Percentiles rank a stretch among this genome's conserved stretches.
phyloP scores from a whole-genome alignment of 768 basidiomycete genomes.

The Hypholoma sublateritium region DNA sequence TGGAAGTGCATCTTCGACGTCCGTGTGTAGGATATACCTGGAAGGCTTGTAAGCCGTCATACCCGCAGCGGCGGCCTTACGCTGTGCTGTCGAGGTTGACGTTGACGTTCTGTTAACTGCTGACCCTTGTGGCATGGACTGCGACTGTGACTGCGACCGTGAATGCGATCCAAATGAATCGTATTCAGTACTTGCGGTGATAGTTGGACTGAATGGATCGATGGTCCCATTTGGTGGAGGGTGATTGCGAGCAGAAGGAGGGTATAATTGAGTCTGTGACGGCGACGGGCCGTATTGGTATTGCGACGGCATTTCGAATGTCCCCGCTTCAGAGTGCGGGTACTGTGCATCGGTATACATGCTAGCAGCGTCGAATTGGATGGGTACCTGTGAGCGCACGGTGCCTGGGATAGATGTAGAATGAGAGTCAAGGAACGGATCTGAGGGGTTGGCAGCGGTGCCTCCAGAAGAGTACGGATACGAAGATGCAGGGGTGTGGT shows the following conservation, averaged over 20 bases:
- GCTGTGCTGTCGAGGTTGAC: conserved; percentile 38
- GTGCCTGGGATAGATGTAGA: conserved; percentile 12
- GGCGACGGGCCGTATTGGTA: conserved; percentile 2
- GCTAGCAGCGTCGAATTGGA: conserved; percentile 1
- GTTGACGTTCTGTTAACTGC: background rate
- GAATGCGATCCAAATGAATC: conserved; percentile 3
- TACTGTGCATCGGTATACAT: conserved; percentile 7
- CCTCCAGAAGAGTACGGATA: conserved; percentile 27
- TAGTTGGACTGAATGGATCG: conserved; percentile 18
- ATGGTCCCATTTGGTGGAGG: background rate
- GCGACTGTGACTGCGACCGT: background rate
- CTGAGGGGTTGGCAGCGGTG: conserved; percentile 13
- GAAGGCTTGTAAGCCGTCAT: conserved; percentile 39
- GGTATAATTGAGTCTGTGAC: conserved; percentile 6
- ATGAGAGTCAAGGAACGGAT: conserved; percentile 29
- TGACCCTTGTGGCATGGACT: background rate
- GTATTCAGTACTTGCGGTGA: conserved; percentile 1
- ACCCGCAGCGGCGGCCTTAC: conserved; percentile 60
- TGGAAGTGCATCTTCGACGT: conserved; percentile 56
- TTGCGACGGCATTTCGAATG: background rate
- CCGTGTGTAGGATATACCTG: conserved; percentile 68
- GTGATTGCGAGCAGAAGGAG: conserved; percentile 10
- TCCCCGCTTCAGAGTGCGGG: background rate
- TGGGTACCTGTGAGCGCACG: no score
- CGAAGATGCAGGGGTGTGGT: background rate